These are phyloP conservation scores for Thermothielavioides terrestris DNA, from an alignment of 495 filamentous ascomycete species.

Conservation along the genomic window DNA sequence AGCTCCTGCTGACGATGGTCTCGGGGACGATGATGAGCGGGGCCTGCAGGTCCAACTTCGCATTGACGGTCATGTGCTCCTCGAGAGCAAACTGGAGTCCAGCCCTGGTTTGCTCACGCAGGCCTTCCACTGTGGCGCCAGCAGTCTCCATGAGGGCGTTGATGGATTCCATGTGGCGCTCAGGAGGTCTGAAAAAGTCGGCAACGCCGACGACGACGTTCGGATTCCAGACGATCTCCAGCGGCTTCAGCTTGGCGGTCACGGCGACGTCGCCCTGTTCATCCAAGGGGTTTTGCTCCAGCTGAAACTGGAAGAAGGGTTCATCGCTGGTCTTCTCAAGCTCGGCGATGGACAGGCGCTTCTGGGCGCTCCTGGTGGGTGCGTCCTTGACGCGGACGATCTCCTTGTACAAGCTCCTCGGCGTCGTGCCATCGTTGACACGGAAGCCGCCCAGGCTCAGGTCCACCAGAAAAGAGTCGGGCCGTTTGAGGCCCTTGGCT, in stretches of 20 bases:
- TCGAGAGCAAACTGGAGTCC: slow-evolving; percentile 92
- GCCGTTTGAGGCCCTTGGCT: slow-evolving; percentile 76
- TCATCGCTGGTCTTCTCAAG: slow-evolving; percentile 51
- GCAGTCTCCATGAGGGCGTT: slow-evolving; percentile 88
- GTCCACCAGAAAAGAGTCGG: slow-evolving; percentile 81
- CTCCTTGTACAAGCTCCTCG: slow-evolving; percentile 79
- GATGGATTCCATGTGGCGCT: slow-evolving; percentile 97
- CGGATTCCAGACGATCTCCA: slow-evolving; percentile 96
- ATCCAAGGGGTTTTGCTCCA: slow-evolving; percentile 93
- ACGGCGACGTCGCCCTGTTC: slow-evolving; percentile 83
- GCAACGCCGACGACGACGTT: slow-evolving; percentile 80
- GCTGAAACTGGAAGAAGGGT: slow-evolving; percentile 82
- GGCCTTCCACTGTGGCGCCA: slow-evolving; percentile 85
- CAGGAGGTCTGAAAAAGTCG: slow-evolving; percentile 91
- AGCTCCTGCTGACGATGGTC: slow-evolving; percentile 68
- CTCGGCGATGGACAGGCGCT: slow-evolving; percentile 51
- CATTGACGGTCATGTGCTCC: slow-evolving; percentile 96
- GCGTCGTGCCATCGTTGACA: slow-evolving; percentile 91
- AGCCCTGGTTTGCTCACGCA: slow-evolving; percentile 89
- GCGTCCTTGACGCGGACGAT: slow-evolving; percentile 93
- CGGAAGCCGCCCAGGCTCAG: slow-evolving; percentile 85
- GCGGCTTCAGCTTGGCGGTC: slow-evolving; percentile 83
- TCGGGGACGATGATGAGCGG: slow-evolving; percentile 94
- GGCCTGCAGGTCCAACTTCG: slow-evolving; percentile 89
- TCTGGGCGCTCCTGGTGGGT: slow-evolving; percentile 42